A percentile compares a stretch with the other conserved stretches of the same genome.
Evolutionary conservation across 1,284 basidiomycete species (phyloP).

Genomic region (Takashimella koratensis): DNA sequence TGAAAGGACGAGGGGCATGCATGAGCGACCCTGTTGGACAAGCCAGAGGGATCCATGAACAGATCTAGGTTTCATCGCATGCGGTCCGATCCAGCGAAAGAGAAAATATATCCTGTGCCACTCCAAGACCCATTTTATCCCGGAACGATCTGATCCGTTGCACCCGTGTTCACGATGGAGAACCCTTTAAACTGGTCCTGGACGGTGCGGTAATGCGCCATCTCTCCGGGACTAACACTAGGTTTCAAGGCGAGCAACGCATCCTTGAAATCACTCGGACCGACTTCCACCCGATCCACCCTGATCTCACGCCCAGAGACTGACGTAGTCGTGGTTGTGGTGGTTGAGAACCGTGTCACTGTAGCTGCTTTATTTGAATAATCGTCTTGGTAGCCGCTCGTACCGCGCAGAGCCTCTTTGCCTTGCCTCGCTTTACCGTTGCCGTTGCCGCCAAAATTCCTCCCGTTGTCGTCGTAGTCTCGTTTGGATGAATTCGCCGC

Average conservation of each 20-base stretch:
- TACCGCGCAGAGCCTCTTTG: not conserved
- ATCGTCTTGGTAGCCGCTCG: not conserved
- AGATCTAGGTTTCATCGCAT: no score
- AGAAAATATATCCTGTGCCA: no score
- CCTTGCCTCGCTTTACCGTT: not conserved
- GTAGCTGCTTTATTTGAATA: no score
- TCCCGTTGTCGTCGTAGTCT: conserved; percentile 59
- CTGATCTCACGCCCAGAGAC: not conserved
- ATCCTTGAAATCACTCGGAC: conserved; percentile 66
- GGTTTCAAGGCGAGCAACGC: conserved; percentile 77
- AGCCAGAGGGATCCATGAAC: no score
- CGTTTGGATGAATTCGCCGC: conserved; percentile 48
- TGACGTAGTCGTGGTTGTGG: not conserved
- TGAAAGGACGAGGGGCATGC: no score
- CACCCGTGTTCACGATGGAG: not conserved
- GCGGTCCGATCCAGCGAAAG: no score
- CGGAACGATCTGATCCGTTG: not conserved
- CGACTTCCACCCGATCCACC: conserved; percentile 57
- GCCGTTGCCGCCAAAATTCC: not conserved
- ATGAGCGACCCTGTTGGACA: no score
- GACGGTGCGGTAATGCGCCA: conserved; percentile 77
- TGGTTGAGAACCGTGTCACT: not conserved
- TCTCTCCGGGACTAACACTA: conserved; percentile 82
- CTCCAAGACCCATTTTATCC: no score
- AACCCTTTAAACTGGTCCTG: conserved; percentile 61